phyloP scores from a whole-genome alignment of 2,329 filamentous ascomycete species.

The Claviceps paspali region DNA sequence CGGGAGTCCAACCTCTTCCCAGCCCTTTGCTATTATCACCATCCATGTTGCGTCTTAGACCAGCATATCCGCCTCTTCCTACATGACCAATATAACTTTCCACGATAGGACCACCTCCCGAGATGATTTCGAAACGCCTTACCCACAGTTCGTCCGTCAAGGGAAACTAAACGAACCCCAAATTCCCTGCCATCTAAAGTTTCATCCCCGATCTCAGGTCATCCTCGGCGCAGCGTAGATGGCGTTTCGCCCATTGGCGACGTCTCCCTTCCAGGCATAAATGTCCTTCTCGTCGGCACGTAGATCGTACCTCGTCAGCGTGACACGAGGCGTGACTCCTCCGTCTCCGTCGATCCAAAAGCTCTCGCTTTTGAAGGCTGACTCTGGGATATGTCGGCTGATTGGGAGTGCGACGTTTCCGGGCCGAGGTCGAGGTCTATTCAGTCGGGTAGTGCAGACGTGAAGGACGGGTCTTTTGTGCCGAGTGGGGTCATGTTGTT shows the following conservation, averaged over 20 bases:
- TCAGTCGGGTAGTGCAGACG: neutral
- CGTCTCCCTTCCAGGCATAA: conserved; percentile 2
- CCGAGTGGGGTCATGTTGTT: neutral
- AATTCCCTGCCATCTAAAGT: too few species aligned
- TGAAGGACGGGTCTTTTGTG: neutral
- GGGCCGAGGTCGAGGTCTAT: neutral
- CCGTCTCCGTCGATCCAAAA: conserved; percentile 4
- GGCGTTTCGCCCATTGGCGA: neutral
- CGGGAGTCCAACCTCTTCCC: too few species aligned
- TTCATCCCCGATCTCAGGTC: neutral
- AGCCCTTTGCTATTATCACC: too few species aligned
- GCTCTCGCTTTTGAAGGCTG: neutral
- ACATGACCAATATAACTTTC: too few species aligned
- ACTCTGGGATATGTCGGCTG: neutral
- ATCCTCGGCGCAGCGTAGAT: neutral
- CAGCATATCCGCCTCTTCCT: too few species aligned
- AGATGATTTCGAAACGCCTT: too few species aligned
- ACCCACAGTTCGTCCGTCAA: too few species aligned
- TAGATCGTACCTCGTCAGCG: conserved; percentile 5
- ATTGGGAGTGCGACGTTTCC: neutral
- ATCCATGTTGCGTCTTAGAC: too few species aligned
- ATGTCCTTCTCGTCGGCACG: conserved; percentile 3
- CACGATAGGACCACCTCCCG: too few species aligned
- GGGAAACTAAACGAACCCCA: too few species aligned
- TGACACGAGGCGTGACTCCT: conserved; percentile 1